phyloP scores from a whole-genome alignment of 2,329 filamentous ascomycete species.

The Colletotrichum limetticola region DNA sequence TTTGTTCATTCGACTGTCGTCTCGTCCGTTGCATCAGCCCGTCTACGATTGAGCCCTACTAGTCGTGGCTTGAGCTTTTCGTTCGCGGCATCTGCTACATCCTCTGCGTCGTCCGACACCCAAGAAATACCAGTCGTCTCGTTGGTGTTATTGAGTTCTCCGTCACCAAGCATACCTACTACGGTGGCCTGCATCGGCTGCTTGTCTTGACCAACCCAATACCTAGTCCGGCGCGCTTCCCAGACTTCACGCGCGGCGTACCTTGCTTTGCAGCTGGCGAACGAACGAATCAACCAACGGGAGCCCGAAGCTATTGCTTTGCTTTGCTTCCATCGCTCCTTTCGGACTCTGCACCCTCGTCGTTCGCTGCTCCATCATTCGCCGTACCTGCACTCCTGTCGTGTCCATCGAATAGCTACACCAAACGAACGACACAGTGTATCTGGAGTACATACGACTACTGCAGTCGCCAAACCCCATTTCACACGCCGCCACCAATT shows the following conservation, averaged over 20 bases:
- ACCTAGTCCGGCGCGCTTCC: conserved; percentile 22
- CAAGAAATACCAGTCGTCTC: conserved; percentile 13
- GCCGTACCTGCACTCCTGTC: conserved; percentile 50
- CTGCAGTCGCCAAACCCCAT: conserved; percentile 29
- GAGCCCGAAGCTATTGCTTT: conserved; percentile 10
- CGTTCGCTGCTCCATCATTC: conserved; percentile 37
- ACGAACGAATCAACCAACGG: conserved; percentile 28
- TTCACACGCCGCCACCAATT: conserved; percentile 11
- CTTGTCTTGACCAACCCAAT: conserved; percentile 26
- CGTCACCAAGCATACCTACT: conserved; percentile 4
- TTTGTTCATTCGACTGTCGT: not conserved
- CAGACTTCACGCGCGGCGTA: conserved; percentile 30
- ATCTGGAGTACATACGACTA: conserved; percentile 30
- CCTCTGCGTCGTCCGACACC: conserved; percentile 9
- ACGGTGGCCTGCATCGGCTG: conserved; percentile 17
- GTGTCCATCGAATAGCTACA: conserved; percentile 46
- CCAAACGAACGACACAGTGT: conserved; percentile 33
- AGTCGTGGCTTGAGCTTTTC: conserved; percentile 1
- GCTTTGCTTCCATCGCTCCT: conserved; percentile 18
- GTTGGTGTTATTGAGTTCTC: conserved; percentile 14
- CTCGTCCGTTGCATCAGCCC: conserved; percentile 6
- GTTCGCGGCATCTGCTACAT: conserved; percentile 20
- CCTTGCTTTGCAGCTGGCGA: conserved; percentile 28
- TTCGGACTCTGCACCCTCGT: conserved; percentile 28
- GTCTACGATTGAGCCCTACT: conserved; percentile 4